Percentiles rank a stretch among this genome's conserved stretches.
Conservation (phyloP, 306 rosid genomes). For the Castanospermum australe region DNA sequence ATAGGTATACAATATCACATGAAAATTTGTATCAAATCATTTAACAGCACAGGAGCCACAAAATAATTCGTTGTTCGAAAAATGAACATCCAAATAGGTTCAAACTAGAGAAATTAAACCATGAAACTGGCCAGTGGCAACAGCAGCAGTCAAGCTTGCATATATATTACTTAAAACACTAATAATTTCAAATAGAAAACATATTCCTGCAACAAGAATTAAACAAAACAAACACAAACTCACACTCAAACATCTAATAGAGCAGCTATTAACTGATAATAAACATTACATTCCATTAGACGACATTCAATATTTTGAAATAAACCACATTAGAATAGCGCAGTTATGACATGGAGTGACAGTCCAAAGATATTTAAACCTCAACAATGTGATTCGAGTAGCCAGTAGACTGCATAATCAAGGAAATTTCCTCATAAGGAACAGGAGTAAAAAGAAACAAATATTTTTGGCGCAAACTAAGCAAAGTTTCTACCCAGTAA, state of each 20-base stretch:
- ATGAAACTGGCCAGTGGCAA: too few species aligned
- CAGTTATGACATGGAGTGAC: constrained; percentile 3
- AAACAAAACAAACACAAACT: neutral
- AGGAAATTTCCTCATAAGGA: neutral
- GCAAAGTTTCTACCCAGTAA: neutral
- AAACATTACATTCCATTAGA: constrained; percentile 12
- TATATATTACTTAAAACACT: neutral
- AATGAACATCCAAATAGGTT: neutral
- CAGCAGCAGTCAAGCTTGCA: constrained; percentile 13
- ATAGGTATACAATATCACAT: neutral
- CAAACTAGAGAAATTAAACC: too few species aligned
- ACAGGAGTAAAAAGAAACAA: neutral
- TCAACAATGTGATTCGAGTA: neutral
- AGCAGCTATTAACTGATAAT: neutral
- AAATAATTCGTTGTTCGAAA: neutral
- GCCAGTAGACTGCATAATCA: neutral
- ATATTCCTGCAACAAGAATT: neutral
- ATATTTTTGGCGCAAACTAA: neutral
- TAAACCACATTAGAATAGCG: constrained; percentile 4
- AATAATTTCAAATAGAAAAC: neutral
- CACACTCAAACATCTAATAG: neutral
- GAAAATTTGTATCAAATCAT: constrained; percentile 12
- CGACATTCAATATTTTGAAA: constrained; percentile 5
- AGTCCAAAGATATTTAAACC: neutral
- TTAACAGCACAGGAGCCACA: constrained; percentile 23